Base-by-base conservation (phyloP, 805 yeast genomes). In the Torulaspora indica region DNA sequence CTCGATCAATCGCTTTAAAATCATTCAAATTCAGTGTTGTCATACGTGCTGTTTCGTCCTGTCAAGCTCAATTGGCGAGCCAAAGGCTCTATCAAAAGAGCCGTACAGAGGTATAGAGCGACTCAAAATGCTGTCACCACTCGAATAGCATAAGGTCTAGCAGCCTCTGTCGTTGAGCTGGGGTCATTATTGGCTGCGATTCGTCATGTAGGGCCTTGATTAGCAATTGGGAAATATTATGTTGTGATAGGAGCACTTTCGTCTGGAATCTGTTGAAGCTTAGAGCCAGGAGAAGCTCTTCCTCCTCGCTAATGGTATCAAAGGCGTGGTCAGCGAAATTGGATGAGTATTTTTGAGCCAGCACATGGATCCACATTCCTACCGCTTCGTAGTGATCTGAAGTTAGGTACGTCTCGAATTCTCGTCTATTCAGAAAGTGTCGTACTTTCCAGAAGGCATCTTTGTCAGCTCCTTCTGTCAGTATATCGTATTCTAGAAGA, bases 391-490 rank as follows among this genome's bases (percentile, higher is more conserved):
- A 33, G 28, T 25, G 20, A 8, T 27, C 22, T 14, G 35, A 22
- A 8, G 43, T 35, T 12, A 50, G 40, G 40, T 45, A 46, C 4
- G 47, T 33, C 35, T 48, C 40, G 13, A 47, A 42, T 24, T 40
- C 36, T 8, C 41, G 29, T 7, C 38, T 8, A 15, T 42, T 40
- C 17, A 58, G 37, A 35, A 43, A 53, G 12, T 51, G 27, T 2
- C 42, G 50, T 2, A 55, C 27, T 46, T 56, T 57, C 63, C 63
- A 57, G 30, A 59, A 51, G 8, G 52, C 43, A 22, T 59, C 59
- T 4, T 28, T 43, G 32, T 57, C 63, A 3, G 41, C 38, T 2
- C 23, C 13, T 17, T 48, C 51, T 12, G 52, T 23, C 1, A 38
- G 18, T 7, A 13, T 29, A 12, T 45, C 13, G 27, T 54, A 59